phyloP scores from a whole-genome alignment of 2,329 filamentous ascomycete genomes.

The Fusarium pseudoanthophilum region DNA sequence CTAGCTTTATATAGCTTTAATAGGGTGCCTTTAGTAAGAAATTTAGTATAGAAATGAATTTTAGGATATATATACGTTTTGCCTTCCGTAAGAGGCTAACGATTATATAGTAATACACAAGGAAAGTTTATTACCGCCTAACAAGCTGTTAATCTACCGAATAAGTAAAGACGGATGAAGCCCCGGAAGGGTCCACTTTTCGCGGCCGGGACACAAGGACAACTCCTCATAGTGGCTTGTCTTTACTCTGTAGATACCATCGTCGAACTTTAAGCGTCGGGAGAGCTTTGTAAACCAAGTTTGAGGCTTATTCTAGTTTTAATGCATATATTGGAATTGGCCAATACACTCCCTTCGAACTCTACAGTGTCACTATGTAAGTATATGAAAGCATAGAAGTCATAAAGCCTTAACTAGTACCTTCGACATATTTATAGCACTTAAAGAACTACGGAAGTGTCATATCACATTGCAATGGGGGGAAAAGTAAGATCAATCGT shows the following conservation, averaged over 20 bases:
- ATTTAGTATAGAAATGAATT: too few species aligned
- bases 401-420: background rate
- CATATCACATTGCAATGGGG: background rate
- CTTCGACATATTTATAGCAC: background rate
- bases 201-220: background rate
- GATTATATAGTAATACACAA: background rate
- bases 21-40: too few species aligned
- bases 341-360: background rate
- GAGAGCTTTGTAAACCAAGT: background rate
- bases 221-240: background rate
- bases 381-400: background rate
- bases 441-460: background rate
- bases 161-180: background rate
- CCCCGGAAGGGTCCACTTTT: background rate
- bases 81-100: too few species aligned
- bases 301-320: background rate
- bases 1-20: too few species aligned
- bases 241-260: background rate
- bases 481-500: slow-evolving; percentile 3
- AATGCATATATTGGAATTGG: background rate
- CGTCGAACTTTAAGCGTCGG: too few species aligned
- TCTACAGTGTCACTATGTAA: too few species aligned
- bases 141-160: background rate
- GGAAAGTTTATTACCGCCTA: background rate
- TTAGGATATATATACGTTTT: too few species aligned